Percentiles rank a stretch among this genome's conserved stretches.
These are phyloP conservation scores for Otatea glauca DNA, from an alignment of 176 grass and related monocot species.

Conservation along the genomic window DNA sequence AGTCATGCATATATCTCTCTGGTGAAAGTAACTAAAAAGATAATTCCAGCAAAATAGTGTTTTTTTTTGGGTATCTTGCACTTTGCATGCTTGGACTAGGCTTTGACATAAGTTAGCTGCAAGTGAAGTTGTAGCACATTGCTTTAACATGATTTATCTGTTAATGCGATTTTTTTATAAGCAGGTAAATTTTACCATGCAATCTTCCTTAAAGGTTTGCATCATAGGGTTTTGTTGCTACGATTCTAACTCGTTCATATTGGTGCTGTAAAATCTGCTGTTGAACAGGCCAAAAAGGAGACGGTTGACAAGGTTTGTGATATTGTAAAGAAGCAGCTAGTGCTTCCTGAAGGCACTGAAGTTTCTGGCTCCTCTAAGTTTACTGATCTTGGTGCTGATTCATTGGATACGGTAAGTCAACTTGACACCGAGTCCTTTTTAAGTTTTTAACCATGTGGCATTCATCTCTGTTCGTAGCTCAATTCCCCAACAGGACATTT, in stretches of 20 bases:
- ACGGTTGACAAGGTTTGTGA: constrained; percentile 59
- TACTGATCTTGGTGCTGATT: constrained; percentile 70
- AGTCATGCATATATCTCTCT: not conserved
- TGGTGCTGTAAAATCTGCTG: constrained; percentile 24
- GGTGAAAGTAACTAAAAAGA: not conserved
- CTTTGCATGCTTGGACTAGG: not conserved
- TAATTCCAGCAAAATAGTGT: not conserved
- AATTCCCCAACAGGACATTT: not conserved
- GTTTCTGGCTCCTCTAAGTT: constrained; percentile 59
- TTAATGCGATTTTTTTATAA: not conserved
- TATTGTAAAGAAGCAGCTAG: constrained; percentile 69
- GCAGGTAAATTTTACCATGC: not conserved
- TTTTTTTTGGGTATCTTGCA: not conserved
- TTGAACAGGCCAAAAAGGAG: constrained; percentile 68
- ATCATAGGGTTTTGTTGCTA: not conserved
- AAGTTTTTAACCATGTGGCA: not conserved
- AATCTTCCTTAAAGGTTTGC: not conserved
- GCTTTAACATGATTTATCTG: not conserved
- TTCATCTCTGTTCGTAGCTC: not conserved
- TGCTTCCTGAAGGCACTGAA: constrained; percentile 38
- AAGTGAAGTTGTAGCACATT: not conserved
- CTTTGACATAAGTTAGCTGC: not conserved
- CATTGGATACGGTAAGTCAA: constrained; percentile 67
- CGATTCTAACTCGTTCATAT: constrained; percentile 6
- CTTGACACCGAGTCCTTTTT: not conserved